phyloP scores from a whole-genome alignment of 306 rosid genomes.

The Ormosia emarginata region DNA sequence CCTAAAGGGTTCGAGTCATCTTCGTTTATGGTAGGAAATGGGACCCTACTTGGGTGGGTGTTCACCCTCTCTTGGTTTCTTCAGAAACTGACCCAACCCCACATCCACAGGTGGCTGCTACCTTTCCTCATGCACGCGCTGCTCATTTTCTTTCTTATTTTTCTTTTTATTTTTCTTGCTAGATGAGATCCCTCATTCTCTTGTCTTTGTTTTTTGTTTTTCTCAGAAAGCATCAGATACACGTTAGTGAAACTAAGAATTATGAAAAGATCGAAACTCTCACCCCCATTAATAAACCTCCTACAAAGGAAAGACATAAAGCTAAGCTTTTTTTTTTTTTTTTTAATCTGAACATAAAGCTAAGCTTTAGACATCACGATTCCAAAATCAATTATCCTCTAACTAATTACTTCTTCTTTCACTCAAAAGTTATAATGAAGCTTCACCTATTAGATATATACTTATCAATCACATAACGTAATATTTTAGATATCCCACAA shows the following conservation, averaged over 20 bases:
- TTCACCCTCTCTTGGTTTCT: conserved; percentile 7
- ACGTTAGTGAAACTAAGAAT: not conserved
- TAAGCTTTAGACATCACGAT: conserved; percentile 17
- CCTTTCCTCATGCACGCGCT: conserved; percentile 22
- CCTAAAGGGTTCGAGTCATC: conserved; percentile 17
- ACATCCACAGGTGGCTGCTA: conserved; percentile 2
- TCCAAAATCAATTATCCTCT: conserved; percentile 13
- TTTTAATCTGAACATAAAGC: no score
- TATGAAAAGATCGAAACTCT: conserved; percentile 10
- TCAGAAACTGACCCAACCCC: conserved; percentile 20
- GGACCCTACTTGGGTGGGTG: conserved; percentile 24
- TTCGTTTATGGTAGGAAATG: conserved; percentile 23
- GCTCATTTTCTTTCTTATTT: not conserved
- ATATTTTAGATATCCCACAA: not conserved
- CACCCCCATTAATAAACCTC: not conserved
- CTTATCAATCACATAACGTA: not conserved
- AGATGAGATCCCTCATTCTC: not conserved
- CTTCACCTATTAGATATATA: not conserved
- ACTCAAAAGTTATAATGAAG: conserved; percentile 1
- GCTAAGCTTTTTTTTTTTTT: not conserved
- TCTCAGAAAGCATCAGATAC: not conserved
- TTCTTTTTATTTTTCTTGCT: not conserved
- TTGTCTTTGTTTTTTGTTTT: not conserved
- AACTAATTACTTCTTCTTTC: conserved; percentile 9
- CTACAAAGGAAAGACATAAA: conserved; percentile 25